These are phyloP conservation scores for Fusarium avenaceum DNA, from an alignment of 2,329 filamentous ascomycete genomes.

Conservation along the genomic window DNA sequence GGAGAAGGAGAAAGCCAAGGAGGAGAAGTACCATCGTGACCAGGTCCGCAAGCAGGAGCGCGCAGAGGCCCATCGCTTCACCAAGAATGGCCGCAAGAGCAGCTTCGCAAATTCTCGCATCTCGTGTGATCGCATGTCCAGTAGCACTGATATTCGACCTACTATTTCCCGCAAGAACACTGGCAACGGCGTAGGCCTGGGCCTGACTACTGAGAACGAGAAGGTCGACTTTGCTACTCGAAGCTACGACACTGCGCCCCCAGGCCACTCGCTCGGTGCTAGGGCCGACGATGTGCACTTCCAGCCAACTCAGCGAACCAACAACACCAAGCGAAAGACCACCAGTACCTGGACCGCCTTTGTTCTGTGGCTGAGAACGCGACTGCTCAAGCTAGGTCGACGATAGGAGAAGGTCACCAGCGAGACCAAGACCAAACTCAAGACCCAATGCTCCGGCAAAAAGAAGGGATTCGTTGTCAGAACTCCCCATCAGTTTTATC, in stretches of 20 bases:
- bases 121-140: constrained; percentile 53
- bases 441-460: constrained; percentile 23
- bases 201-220: constrained; percentile 51
- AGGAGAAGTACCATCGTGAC: constrained; percentile 72
- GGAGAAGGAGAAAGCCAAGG: constrained; percentile 71
- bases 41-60: constrained; percentile 71
- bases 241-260: constrained; percentile 61
- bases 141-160: constrained; percentile 50
- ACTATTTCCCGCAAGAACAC: constrained; percentile 50
- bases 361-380: constrained; percentile 74
- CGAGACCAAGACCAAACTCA: constrained; percentile 36
- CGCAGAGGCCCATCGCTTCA: constrained; percentile 65
- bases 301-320: constrained; percentile 58
- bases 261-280: constrained; percentile 46
- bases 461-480: constrained; percentile 28
- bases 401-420: constrained; percentile 52
- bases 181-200: constrained; percentile 36
- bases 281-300: constrained; percentile 61
- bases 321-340: constrained; percentile 70
- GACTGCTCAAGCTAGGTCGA: constrained; percentile 58
- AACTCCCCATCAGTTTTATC: constrained; percentile 28
- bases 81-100: constrained; percentile 61
- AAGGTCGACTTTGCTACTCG: constrained; percentile 61
- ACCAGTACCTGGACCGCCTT: constrained; percentile 73
- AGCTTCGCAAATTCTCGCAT: constrained; percentile 53